Conservation (phyloP, 2,329 filamentous ascomycete species). For the Ramichloridium luteum region DNA sequence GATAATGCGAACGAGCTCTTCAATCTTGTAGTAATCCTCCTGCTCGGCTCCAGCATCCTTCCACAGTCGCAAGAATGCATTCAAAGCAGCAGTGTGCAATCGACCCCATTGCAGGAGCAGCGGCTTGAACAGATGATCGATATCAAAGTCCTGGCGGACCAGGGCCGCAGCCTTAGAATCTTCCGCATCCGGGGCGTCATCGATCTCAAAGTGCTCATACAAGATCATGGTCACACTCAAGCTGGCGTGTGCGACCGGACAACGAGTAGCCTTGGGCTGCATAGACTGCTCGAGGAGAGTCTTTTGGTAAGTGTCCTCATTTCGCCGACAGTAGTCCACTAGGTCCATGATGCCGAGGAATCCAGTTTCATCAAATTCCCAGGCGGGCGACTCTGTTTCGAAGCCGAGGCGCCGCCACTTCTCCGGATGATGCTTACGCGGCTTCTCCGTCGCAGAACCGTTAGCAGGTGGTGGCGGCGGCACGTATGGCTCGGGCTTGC, state of each 20-base stretch:
- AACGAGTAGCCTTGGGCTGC: constrained; percentile 57
- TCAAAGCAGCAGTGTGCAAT: constrained; percentile 71
- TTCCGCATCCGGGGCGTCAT: constrained; percentile 31
- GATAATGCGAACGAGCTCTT: constrained; percentile 79
- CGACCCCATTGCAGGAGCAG: constrained; percentile 86
- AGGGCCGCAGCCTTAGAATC: constrained; percentile 1
- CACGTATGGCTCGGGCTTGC: constrained; percentile 44
- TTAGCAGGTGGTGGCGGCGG: constrained; percentile 17
- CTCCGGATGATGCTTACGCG: constrained; percentile 63
- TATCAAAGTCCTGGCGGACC: constrained; percentile 30
- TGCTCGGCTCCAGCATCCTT: constrained; percentile 72
- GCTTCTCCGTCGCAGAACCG: constrained; percentile 17
- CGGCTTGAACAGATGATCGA: constrained; percentile 78
- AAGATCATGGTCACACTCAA: constrained; percentile 76
- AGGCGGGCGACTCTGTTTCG: constrained; percentile 72
- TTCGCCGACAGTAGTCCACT: constrained; percentile 81
- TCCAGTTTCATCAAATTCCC: constrained; percentile 74
- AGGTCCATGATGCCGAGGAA: constrained; percentile 97
- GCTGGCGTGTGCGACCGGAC: constrained; percentile 77
- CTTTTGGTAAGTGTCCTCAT: constrained; percentile 88
- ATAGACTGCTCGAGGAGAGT: constrained; percentile 78
- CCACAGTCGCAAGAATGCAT: constrained; percentile 86
- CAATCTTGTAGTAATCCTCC: constrained; percentile 88
- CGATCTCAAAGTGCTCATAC: constrained; percentile 92
- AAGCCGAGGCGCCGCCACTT: constrained; percentile 93